Percentiles rank a stretch among this genome's conserved stretches.
These are phyloP conservation scores for Corchorus capsularis DNA, from an alignment of 345 rosid species.

Conservation along the genomic window DNA sequence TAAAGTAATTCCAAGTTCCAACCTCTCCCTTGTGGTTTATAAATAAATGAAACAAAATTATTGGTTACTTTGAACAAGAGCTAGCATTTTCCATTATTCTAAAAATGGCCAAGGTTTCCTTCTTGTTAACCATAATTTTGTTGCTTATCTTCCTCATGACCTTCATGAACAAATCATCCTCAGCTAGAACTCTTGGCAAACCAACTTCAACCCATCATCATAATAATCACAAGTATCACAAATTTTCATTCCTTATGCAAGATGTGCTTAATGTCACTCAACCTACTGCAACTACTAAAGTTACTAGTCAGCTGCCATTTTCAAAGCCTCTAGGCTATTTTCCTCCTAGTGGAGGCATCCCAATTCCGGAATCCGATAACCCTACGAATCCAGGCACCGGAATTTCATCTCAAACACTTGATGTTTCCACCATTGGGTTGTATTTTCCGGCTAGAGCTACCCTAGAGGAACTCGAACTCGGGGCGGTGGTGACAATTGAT, in stretches of 20 bases:
- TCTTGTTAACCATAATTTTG: not conserved
- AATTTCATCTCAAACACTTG: slow-evolving; percentile 31
- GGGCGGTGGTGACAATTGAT: slow-evolving; percentile 35
- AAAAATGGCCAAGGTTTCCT: slow-evolving; percentile 23
- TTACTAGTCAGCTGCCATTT: slow-evolving; percentile 44
- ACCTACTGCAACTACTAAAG: slow-evolving; percentile 28
- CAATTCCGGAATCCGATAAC: slow-evolving; percentile 30
- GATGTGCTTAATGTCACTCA: slow-evolving; percentile 41
- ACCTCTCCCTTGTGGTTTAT: slow-evolving; percentile 14
- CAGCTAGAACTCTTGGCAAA: slow-evolving; percentile 38
- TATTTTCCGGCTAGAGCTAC: slow-evolving; percentile 45
- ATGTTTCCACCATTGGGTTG: slow-evolving; percentile 28
- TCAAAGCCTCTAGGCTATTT: slow-evolving; percentile 32
- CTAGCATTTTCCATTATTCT: not conserved
- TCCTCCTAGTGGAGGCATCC: slow-evolving; percentile 55
- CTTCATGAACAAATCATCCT: slow-evolving; percentile 28
- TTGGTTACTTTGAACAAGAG: not conserved
- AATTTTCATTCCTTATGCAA: slow-evolving; percentile 52
- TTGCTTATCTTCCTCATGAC: slow-evolving; percentile 22
- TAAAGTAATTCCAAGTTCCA: not conserved
- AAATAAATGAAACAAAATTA: slow-evolving; percentile 22
- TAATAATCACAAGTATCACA: slow-evolving; percentile 23
- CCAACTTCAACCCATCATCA: slow-evolving; percentile 18
- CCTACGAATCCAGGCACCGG: slow-evolving; percentile 23
- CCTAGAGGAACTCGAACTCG: slow-evolving; percentile 51